Base-by-base conservation (phyloP, 1,139 yeast species). In the Yamadazyma triangularis region DNA sequence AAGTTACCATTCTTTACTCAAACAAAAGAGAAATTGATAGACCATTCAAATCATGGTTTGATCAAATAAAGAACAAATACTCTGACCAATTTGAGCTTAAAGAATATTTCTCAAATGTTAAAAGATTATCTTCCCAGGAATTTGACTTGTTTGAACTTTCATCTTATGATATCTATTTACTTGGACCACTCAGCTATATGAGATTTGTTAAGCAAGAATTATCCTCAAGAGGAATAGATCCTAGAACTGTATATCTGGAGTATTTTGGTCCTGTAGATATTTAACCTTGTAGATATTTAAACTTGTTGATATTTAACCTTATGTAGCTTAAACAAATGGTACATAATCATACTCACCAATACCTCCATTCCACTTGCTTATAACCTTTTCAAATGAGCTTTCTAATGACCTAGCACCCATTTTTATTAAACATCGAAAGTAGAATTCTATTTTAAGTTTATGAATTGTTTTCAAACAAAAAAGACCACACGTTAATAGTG, bases 141-240 rank as follows among this genome's bases (percentile, higher is more conserved):
- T 46, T 47, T 33, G 51, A 47, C 6, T 28, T 32, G 16, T 27
- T 53, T 4, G 33, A 27, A 13, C 40, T 38, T 13, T 24, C 31
- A 19, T 39, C 48, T 26, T 41, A 43, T 24, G 63, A 58, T 15
- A 51, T 58, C 13, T 64, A 63, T 39, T 35, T 62, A 27, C 41
- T 63, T 24, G 71, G 71, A 11, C 71, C 71, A 19, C 44, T 46
- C 15, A 45, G 36, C 4, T 64, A 59, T 35, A 60, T 63, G 68
- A 45, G 43, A 21, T 48, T 46, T 23, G 55, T 63, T 11, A 50
- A 41, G 29, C 39, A 38, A 1, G 20, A 29, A 13, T n/a, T n/a
- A n/a, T n/a, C n/a, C 30, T 32, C 13, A 6, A 8, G 44, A 44
- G 19, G 12, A 8, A 24, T 13, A 14, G 25, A 14, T 8, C 10